Evolutionary conservation across 352 stramenopile genomes (phyloP), one percentile per base, ranked within the genome.

Genomic region (Phytopythium litorale): DNA sequence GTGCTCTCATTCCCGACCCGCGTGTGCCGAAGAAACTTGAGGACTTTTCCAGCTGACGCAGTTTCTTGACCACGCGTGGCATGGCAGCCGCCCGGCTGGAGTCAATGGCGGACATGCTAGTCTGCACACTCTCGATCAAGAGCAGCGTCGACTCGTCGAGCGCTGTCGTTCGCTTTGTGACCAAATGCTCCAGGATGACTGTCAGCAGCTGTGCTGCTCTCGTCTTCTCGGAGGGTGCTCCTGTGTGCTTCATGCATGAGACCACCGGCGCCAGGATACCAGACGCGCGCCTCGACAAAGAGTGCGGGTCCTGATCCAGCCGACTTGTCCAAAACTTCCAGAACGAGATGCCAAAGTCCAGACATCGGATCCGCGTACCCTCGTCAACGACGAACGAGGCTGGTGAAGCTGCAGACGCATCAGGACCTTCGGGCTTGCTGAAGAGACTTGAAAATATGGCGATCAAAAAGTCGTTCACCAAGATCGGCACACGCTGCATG

Each of bases 381-480:
- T 93, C 82, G 32, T 86, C 77, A 0, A 86, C 63, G 23, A 59
- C 50, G 7, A 75, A 33, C 3, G 60, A 55, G 13, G 33, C 32
- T 52, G 48, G 60, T 12, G 16, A 56, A 9, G 52, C 57, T 46
- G 58, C 68, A 3, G 70, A 49, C 28, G 70, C 54, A 42, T 91
- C 21, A 12, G 16, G 13, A 19, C 15, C 18, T 9, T 54, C 48
- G 1, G 25, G 1, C 7, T 54, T 54, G 48, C 2, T 54, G 48
- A 16, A 90, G 19, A 94, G 42, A 37, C 65, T 63, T 9, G 72
- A 68, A n/a, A 94, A 40, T 4, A 88, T 49, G 6, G 71, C 48
- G 30, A 88, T 72, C 30, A 92, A 58, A 56, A 94, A 89, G 32
- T 94, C 85, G 52, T 86, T 89, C 45, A 94, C 74, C 54, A 92